Percentiles rank a stretch among this genome's conserved stretches.
Conservation (phyloP, 139 green algal species). For the Spirogloea muscicola region DNA sequence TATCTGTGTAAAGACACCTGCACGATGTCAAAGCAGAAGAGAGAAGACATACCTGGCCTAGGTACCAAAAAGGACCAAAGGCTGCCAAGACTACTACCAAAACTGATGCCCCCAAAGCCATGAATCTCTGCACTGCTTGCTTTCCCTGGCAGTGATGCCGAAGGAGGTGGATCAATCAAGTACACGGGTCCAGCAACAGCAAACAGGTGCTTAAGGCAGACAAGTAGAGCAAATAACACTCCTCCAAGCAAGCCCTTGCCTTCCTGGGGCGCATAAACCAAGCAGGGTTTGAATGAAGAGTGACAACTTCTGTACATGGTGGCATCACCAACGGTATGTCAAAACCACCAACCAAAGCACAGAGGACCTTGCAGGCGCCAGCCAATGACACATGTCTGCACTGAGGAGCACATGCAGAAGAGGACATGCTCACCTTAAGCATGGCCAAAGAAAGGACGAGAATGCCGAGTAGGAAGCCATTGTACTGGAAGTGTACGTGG, state of each 20-base stretch:
- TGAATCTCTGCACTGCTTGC: constrained; percentile 63
- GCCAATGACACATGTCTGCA: too few relatives aligned
- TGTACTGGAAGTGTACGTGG: constrained; percentile 99
- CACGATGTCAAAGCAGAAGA: too few relatives aligned
- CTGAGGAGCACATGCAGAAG: too few relatives aligned
- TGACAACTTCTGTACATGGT: too few relatives aligned
- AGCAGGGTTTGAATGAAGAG: too few relatives aligned
- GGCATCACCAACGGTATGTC: too few relatives aligned
- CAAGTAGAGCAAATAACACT: constrained; percentile 73
- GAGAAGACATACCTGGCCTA: constrained; percentile 24
- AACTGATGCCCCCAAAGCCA: constrained; percentile 63
- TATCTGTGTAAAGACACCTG: too few relatives aligned
- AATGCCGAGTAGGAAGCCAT: constrained; percentile 84
- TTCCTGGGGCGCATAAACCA: too few relatives aligned
- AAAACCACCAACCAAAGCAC: too few relatives aligned
- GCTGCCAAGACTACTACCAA: constrained; percentile 18
- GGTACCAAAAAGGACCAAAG: constrained; percentile 13
- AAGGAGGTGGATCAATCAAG: constrained; percentile 76
- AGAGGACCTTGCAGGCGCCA: too few relatives aligned
- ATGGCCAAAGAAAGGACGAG: constrained; percentile 31
- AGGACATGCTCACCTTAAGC: constrained; percentile 16
- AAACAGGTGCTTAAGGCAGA: constrained; percentile 95
- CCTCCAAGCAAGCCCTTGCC: constrained; percentile 25
- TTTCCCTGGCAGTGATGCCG: constrained; percentile 16
- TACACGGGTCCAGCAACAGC: constrained; percentile 75